Conservation (phyloP, 352 stramenopile species). For the Plasmopara muralis region DNA sequence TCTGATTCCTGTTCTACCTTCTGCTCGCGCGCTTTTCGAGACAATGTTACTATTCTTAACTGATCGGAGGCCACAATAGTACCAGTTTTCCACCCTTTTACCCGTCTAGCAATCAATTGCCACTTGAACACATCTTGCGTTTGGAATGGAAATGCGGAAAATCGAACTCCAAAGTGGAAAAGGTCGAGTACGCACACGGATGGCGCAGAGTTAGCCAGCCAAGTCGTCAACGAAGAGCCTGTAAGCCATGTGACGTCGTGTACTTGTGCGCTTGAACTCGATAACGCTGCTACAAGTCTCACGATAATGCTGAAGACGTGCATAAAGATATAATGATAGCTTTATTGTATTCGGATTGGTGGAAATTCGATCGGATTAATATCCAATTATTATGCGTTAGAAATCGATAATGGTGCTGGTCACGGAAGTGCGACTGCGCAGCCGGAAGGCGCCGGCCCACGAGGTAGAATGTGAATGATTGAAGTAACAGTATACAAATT, state of each 20-base stretch:
- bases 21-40: background rate
- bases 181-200: constrained; percentile 20
- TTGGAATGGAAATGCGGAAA: constrained; percentile 9
- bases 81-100: constrained; percentile 7
- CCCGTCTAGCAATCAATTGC: constrained; percentile 21
- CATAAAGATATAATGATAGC: constrained; percentile 13
- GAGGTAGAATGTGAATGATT: constrained; percentile 11
- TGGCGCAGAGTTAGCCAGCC: constrained; percentile 2
- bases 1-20: constrained; percentile 1
- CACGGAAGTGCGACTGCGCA: constrained; percentile 22
- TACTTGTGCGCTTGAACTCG: background rate
- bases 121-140: constrained; percentile 18
- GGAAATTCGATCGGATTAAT: constrained; percentile 2
- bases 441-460: constrained; percentile 9
- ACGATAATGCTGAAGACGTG: constrained; percentile 5
- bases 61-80: constrained; percentile 12
- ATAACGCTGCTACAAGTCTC: constrained; percentile 7
- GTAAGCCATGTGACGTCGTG: constrained; percentile 12
- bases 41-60: constrained; percentile 4
- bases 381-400: constrained; percentile 4
- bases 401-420: constrained; percentile 12
- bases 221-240: background rate
- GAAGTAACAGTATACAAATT: background rate
- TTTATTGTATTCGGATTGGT: constrained; percentile 24
- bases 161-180: constrained; percentile 31